These are phyloP conservation scores for Crassisporium funariophilum DNA, from an alignment of 768 basidiomycete genomes.

Conservation along the genomic window DNA sequence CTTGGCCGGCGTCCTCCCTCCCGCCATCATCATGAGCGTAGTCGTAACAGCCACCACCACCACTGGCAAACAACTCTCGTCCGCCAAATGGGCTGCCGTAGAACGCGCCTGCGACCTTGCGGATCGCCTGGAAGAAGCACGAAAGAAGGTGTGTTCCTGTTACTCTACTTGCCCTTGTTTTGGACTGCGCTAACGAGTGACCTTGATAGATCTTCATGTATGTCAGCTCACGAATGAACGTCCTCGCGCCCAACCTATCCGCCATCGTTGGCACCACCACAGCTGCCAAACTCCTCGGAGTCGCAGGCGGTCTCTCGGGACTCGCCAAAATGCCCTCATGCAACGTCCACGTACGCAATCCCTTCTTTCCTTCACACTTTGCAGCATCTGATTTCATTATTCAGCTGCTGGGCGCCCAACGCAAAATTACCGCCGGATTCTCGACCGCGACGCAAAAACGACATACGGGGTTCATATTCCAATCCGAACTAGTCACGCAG, in stretches of 20 bases:
- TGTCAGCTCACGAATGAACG: slow-evolving; percentile 98
- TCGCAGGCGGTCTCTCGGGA: slow-evolving; percentile 90
- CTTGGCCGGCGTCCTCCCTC: slow-evolving; percentile 75
- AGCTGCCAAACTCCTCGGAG: slow-evolving; percentile 96
- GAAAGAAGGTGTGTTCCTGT: slow-evolving; percentile 67
- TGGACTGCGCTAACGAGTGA: slow-evolving; percentile 6
- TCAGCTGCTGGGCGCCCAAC: slow-evolving; percentile 92
- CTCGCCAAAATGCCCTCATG: slow-evolving; percentile 94
- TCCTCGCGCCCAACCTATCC: slow-evolving; percentile 97
- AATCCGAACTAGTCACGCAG: slow-evolving; percentile 83
- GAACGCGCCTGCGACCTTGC: slow-evolving; percentile 88
- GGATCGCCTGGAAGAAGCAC: slow-evolving; percentile 83
- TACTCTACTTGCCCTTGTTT: background rate
- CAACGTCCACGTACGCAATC: slow-evolving; percentile 88
- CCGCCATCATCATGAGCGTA: slow-evolving; percentile 94
- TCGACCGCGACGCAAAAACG: slow-evolving; percentile 84
- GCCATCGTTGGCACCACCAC: slow-evolving; percentile 98
- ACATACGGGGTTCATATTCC: slow-evolving; percentile 97
- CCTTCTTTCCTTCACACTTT: background rate
- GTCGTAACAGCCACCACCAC: slow-evolving; percentile 94
- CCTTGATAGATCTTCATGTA: slow-evolving; percentile 87
- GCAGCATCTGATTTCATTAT: slow-evolving; percentile 1
- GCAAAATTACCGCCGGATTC: slow-evolving; percentile 90
- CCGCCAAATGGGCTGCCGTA: slow-evolving; percentile 78
- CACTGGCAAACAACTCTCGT: slow-evolving; percentile 69